These are phyloP conservation scores for Penicillium flavigenum DNA, from an alignment of 495 filamentous ascomycete genomes.

Conservation along the genomic window DNA sequence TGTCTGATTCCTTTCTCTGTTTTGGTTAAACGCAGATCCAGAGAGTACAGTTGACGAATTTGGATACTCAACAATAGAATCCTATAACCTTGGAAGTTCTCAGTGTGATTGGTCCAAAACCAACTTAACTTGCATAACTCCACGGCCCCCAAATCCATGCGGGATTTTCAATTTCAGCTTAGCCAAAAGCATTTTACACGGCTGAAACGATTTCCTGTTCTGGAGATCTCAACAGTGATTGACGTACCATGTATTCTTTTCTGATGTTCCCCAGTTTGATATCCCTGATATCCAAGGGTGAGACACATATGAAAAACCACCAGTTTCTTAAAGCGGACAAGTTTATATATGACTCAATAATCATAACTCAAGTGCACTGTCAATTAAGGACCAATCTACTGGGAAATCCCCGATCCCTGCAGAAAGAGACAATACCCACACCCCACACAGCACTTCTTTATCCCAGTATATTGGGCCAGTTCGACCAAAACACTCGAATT, in stretches of 20 bases:
- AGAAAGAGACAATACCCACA: slow-evolving; percentile 5
- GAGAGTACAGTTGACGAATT: slow-evolving; percentile 2
- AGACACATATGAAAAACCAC: not conserved
- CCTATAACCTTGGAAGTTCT: not conserved
- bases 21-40: slow-evolving; percentile 8
- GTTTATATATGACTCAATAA: slow-evolving; percentile 5
- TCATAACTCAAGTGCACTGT: not conserved
- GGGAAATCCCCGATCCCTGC: slow-evolving; percentile 5
- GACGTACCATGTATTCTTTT: not conserved
- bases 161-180: slow-evolving; percentile 7
- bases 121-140: slow-evolving; percentile 1
- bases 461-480: not conserved
- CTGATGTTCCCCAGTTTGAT: not conserved
- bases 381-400: slow-evolving; percentile 1
- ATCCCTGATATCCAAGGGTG: not conserved
- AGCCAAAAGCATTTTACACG: not conserved
- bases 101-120: not conserved
- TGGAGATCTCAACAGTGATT: not conserved
- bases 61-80: not conserved
- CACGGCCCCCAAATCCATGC: slow-evolving; percentile 14
- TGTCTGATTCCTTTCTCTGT: not conserved
- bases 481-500: not conserved
- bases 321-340: not conserved
- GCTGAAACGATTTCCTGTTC: not conserved
- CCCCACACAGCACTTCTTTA: not conserved